Conservation (phyloP, 441 rosid species). For the Breynia disticha region DNA sequence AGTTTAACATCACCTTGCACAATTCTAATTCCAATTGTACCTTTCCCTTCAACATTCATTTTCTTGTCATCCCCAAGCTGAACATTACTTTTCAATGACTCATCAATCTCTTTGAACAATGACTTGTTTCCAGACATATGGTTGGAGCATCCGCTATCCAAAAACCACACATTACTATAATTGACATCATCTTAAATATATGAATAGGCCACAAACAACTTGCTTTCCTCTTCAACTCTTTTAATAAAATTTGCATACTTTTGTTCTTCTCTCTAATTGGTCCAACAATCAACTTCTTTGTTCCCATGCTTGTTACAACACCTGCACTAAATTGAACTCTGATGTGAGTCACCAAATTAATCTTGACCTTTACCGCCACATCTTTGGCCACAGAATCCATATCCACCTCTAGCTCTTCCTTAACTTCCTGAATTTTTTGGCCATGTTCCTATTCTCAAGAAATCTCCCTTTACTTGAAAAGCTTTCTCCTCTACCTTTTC, state of each 20-base stretch:
- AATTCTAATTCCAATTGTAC: neutral
- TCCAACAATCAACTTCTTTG: neutral
- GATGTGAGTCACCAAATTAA: neutral
- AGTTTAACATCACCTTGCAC: neutral
- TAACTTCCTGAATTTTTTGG: no score
- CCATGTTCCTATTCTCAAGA: no score
- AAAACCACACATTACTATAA: neutral
- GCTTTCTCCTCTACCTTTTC: neutral
- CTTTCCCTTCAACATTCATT: neutral
- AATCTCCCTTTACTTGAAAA: neutral
- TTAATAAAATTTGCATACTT: neutral
- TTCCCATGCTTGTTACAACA: neutral
- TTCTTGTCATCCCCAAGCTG: neutral
- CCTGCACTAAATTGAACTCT: neutral
- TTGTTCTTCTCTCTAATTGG: neutral
- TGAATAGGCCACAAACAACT: neutral
- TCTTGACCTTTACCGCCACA: neutral
- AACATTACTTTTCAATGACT: neutral
- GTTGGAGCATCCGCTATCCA: neutral
- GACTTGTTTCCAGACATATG: neutral
- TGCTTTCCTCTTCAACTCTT: neutral
- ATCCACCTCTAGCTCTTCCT: no score
- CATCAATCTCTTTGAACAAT: neutral
- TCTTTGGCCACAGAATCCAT: neutral
- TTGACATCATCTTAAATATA: neutral